A percentile compares a stretch with the other conserved stretches of the same genome.
phyloP scores from a whole-genome alignment of 495 filamentous ascomycete genomes.

The Beverwykella pulmonaria region DNA sequence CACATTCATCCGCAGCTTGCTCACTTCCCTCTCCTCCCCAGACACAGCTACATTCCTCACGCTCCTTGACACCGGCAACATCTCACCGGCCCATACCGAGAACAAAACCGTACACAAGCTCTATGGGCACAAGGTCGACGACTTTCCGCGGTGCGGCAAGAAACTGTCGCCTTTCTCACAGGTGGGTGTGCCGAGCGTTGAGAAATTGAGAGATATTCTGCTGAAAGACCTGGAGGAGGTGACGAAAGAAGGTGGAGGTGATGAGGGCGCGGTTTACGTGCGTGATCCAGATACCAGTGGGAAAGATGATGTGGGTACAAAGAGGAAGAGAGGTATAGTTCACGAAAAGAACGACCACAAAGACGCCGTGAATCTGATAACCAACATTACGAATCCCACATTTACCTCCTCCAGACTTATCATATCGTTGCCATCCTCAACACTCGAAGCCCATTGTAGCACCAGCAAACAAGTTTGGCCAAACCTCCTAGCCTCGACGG shows the following conservation, averaged over 20 bases:
- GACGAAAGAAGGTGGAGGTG: neutral
- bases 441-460: neutral
- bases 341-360: neutral
- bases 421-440: neutral
- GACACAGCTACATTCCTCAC: neutral
- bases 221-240: neutral
- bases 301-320: no score
- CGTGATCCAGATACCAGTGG: neutral
- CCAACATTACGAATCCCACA: neutral
- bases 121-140: neutral
- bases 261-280: neutral
- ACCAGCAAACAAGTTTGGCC: neutral
- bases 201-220: neutral
- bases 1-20: neutral
- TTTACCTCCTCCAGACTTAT: neutral
- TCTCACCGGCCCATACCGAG: neutral
- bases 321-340: neutral
- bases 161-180: neutral
- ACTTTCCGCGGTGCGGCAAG: neutral
- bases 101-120: neutral
- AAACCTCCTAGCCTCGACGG: neutral
- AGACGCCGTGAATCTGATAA: conserved; percentile 1
- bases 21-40: neutral
- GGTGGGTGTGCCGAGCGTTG: neutral
- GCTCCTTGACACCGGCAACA: neutral